Evolutionary conservation across 2,329 filamentous ascomycete species (phyloP), one percentile per base, ranked within the genome.

Genomic region (Colletotrichum destructivum): DNA sequence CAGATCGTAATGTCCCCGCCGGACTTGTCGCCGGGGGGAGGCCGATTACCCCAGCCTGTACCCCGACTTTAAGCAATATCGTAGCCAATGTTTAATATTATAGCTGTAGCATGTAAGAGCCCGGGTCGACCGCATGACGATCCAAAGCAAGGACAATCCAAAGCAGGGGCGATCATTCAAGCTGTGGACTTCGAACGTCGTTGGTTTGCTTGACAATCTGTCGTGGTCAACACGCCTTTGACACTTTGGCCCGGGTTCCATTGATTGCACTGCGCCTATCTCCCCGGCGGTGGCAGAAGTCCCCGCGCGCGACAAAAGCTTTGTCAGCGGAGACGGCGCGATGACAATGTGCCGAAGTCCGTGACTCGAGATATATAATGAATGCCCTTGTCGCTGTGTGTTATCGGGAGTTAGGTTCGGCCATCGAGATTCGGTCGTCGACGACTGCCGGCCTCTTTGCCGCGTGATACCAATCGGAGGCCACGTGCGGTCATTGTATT

Each of bases 291-390:
- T n/a, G 16, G 21, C 42, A 13, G 2, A 47, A 61, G 42, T 61
- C 42, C 42, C 38, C 38, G 55, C 9, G 4, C 11, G n/a, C 26
- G 21, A 44, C 38, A 44, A 26, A n/a, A 26, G 26, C 26, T 59
- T 59, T 59, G 55, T 59, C 40, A 59, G 55, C 26, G 57, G 42
- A 15, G 11, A 15, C 57, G 42, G 57, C 42, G n/a, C 9, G 4
- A 18, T 46, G 6, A 18, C 12, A 18, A 35, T 4, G 15, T 5
- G 23, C 42, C 8, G 40, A 35, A 26, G 9, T 2, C 23, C 42
- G 23, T 8, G 40, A 15, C 3, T 15, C 13, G 23, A 9, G 35
- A 15, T 8, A 4, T 9, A 52, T 31, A n/a, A n/a, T n/a, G n/a
- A 52, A 18, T 7, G 9, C 51, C 11, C 3, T 7, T 15, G 15